phyloP scores from a whole-genome alignment of 2,329 filamentous ascomycete genomes.

The Geosmithia putterillii region DNA sequence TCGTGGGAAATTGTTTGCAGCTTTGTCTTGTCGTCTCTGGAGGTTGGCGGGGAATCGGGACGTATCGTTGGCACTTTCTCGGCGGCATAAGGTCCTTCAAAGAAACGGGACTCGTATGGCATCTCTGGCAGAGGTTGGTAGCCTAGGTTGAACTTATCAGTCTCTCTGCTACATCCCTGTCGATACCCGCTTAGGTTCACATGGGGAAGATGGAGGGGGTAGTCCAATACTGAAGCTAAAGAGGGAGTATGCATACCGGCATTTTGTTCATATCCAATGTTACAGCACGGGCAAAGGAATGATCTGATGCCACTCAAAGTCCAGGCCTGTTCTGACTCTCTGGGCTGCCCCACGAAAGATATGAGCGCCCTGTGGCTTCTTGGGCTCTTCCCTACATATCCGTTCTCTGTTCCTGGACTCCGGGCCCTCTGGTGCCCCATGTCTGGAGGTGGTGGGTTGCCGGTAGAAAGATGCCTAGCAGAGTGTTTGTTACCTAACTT shows the following conservation, averaged over 20 bases:
- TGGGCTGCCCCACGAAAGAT: background rate
- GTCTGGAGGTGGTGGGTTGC: background rate
- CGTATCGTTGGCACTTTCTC: slow-evolving; percentile 10
- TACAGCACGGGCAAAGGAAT: slow-evolving; percentile 19
- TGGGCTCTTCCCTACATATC: background rate
- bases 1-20: too few relatives aligned
- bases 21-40: background rate
- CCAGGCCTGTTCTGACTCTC: slow-evolving; percentile 11
- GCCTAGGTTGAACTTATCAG: slow-evolving; percentile 9
- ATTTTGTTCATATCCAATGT: slow-evolving; percentile 11
- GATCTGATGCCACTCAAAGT: slow-evolving; percentile 15
- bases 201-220: too few relatives aligned
- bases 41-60: background rate
- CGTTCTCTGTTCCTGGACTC: background rate
- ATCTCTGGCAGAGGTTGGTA: slow-evolving; percentile 18
- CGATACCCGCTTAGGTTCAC: too few relatives aligned
- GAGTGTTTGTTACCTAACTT: background rate
- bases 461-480: background rate
- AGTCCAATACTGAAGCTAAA: too few relatives aligned
- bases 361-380: background rate
- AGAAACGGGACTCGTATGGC: slow-evolving; percentile 12
- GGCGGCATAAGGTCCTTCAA: slow-evolving; percentile 17
- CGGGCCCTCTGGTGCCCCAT: background rate
- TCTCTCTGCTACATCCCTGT: background rate
- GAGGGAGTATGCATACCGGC: slow-evolving; percentile 15